These are phyloP conservation scores for Petunia axillaris DNA, from an alignment of 257 asterid species.

Conservation along the genomic window DNA sequence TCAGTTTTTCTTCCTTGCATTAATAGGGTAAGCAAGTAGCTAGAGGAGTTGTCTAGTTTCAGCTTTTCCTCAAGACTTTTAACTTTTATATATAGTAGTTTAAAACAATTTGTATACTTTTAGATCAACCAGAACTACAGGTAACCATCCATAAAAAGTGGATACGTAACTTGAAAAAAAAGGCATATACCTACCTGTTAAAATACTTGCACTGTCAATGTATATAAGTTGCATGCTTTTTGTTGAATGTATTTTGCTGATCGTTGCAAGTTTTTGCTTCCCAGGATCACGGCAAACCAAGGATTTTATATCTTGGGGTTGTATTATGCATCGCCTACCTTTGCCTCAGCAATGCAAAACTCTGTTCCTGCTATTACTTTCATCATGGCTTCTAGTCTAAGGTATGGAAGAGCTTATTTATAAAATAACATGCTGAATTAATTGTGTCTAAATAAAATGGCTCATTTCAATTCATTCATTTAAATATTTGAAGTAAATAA, in stretches of 20 bases:
- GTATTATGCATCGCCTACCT: constrained; percentile 81
- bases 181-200: not conserved
- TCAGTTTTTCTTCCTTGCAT: constrained; percentile 77
- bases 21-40: constrained; percentile 62
- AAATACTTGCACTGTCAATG: too few relatives aligned
- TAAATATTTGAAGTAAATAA: not conserved
- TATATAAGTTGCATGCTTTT: not conserved
- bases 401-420: constrained; percentile 40
- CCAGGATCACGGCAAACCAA: constrained; percentile 84
- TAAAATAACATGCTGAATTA: too few relatives aligned
- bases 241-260: not conserved
- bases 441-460: not conserved
- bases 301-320: constrained; percentile 79
- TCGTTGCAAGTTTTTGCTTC: not conserved
- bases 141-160: not conserved
- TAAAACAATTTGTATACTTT: not conserved
- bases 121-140: not conserved
- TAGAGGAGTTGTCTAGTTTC: not conserved
- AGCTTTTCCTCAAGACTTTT: not conserved
- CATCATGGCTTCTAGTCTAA: constrained; percentile 50
- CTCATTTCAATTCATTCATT: not conserved
- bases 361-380: constrained; percentile 86
- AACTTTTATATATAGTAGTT: not conserved
- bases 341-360: constrained; percentile 92
- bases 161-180: not conserved